phyloP scores from a whole-genome alignment of 305 asterid species.

The Solanum hybrid region DNA sequence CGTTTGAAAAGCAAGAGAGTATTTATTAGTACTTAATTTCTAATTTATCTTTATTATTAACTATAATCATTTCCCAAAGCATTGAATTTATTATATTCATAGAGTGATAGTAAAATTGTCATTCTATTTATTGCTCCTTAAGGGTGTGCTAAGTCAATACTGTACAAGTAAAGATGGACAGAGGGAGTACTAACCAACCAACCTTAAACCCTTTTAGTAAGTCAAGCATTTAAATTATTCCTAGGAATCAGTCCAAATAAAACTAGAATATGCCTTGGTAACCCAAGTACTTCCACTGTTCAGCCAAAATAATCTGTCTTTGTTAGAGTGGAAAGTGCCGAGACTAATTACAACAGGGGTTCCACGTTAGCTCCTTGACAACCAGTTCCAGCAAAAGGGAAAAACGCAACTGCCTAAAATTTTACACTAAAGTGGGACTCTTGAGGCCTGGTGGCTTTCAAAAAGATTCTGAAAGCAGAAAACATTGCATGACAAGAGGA shows the following conservation, averaged over 20 bases:
- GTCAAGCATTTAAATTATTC: neutral
- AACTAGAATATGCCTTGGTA: neutral
- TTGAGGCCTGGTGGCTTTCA: neutral
- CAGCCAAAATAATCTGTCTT: neutral
- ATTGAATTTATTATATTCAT: neutral
- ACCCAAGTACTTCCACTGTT: neutral
- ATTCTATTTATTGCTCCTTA: neutral
- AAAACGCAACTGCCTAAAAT: neutral
- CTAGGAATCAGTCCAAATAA: neutral
- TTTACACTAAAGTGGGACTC: neutral
- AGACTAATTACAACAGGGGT: neutral
- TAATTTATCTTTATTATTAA: neutral
- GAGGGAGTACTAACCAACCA: neutral
- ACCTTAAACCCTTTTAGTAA: neutral
- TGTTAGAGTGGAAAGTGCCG: neutral
- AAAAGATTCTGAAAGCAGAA: slow-evolving; percentile 1
- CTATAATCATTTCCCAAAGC: neutral
- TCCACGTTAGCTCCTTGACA: neutral
- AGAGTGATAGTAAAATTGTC: neutral
- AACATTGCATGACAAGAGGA: neutral
- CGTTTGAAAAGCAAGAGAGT: neutral
- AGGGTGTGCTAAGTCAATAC: neutral
- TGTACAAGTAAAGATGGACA: neutral
- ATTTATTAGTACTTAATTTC: neutral
- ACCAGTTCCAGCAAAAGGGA: slow-evolving; percentile 2